phyloP scores from a whole-genome alignment of 225 moss, liverwort and hornwort genomes.

The Climacium dendroides region DNA sequence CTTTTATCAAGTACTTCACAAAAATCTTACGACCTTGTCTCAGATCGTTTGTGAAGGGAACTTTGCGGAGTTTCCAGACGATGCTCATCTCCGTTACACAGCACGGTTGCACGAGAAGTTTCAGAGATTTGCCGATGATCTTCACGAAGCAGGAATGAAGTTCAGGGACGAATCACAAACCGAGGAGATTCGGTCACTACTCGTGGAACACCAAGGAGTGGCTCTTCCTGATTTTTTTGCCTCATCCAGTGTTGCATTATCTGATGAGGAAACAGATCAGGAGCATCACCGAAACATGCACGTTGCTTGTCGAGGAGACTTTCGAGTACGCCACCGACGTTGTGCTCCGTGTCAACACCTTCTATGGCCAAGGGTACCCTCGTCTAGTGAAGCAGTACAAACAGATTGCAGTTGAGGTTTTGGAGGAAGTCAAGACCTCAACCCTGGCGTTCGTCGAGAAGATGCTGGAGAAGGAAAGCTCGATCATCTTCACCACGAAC shows the following conservation, averaged over 20 bases:
- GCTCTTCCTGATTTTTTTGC: conserved; percentile 11
- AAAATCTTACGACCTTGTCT: background rate
- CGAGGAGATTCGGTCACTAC: background rate
- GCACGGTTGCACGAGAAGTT: conserved; percentile 15
- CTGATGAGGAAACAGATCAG: conserved; percentile 17
- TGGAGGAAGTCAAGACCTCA: background rate
- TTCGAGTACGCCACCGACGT: conserved; percentile 7
- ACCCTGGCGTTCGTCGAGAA: background rate
- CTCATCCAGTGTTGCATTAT: background rate
- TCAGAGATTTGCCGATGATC: background rate
- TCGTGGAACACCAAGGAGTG: conserved; percentile 7
- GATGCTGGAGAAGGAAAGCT: conserved; percentile 12
- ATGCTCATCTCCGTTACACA: background rate
- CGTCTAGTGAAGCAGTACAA: background rate
- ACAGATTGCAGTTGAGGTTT: background rate
- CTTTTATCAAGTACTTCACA: background rate
- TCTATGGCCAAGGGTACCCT: background rate
- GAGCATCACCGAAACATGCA: background rate
- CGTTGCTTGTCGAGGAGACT: background rate
- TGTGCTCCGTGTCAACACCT: background rate
- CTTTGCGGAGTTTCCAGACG: background rate
- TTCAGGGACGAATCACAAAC: background rate
- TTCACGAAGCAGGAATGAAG: background rate
- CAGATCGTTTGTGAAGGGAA: conserved; percentile 17
- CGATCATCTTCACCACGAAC: conserved; percentile 10